Conservation (phyloP, 768 basidiomycete species). For the Leccinum boreale region DNA sequence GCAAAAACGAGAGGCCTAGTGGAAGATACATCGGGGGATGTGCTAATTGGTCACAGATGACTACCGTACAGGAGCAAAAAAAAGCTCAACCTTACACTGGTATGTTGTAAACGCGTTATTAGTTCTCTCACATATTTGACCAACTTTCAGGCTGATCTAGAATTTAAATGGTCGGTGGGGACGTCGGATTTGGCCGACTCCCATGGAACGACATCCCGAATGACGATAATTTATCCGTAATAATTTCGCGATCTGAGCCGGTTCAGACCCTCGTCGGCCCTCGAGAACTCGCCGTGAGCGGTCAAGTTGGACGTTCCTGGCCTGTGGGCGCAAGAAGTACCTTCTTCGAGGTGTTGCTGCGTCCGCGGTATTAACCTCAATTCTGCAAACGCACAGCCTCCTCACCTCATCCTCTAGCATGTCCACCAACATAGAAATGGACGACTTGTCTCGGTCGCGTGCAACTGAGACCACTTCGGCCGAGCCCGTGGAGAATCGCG, state of each 20-base stretch:
- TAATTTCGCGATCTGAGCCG: background rate
- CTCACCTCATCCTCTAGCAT: constrained; percentile 17
- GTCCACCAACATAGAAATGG: constrained; percentile 38
- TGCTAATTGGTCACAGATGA: background rate
- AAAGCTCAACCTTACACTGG: background rate
- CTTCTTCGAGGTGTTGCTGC: background rate
- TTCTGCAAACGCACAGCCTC: constrained; percentile 1
- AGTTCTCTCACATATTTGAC: background rate
- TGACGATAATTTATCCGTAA: background rate
- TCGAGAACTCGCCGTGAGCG: background rate
- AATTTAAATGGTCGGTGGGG: background rate
- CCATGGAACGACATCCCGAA: background rate
- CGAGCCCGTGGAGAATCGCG: constrained; percentile 7
- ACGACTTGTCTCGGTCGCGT: constrained; percentile 31
- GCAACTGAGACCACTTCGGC: constrained; percentile 5
- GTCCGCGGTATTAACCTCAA: background rate
- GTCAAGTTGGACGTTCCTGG: background rate
- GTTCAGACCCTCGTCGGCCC: background rate
- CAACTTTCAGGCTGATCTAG: background rate
- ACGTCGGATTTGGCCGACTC: background rate
- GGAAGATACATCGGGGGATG: constrained; percentile 12
- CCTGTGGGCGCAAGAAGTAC: background rate
- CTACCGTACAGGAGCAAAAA: too few relatives aligned
- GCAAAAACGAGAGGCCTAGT: constrained; percentile 1
- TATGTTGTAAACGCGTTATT: background rate